Evolutionary conservation across 2,329 filamentous ascomycete species (phyloP).

Genomic region (Biscogniauxia sp.): DNA sequence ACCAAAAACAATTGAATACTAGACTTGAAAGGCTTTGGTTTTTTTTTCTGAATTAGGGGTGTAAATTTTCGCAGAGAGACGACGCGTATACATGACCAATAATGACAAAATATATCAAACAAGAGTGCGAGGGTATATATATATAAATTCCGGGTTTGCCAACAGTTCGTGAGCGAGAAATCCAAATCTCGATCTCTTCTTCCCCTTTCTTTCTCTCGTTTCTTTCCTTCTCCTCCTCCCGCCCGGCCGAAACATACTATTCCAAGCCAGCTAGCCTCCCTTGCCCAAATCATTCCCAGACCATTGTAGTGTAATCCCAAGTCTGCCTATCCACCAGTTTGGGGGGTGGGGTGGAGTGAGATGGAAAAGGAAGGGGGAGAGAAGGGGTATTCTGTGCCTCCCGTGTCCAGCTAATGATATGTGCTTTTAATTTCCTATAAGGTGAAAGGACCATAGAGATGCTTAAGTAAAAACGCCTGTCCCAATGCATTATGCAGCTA

Average conservation of each 20-base stretch:
- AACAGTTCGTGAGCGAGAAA: not conserved
- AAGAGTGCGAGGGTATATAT: not conserved
- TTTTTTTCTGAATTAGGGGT: not conserved
- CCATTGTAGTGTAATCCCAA: not conserved
- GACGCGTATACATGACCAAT: not conserved
- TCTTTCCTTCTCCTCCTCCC: not conserved
- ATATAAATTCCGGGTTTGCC: not conserved
- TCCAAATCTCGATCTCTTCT: not conserved
- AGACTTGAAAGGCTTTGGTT: not conserved
- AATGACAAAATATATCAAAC: not conserved
- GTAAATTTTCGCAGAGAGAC: not conserved
- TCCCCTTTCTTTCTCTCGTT: not conserved
- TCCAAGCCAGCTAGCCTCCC: not conserved
- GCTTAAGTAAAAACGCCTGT: not conserved
- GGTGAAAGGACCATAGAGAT: not conserved
- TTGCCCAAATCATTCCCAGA: not conserved
- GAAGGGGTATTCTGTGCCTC: not conserved
- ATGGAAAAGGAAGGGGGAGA: not conserved
- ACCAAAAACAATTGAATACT: not conserved
- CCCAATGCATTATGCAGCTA: slow-evolving; percentile 1
- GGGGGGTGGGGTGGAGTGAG: too few relatives aligned
- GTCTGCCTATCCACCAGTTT: not conserved
- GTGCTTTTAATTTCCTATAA: not conserved
- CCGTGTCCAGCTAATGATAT: not conserved
- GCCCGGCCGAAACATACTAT: not conserved